Base-by-base conservation (phyloP, 352 stramenopile genomes). In the Albugo laibachii region DNA sequence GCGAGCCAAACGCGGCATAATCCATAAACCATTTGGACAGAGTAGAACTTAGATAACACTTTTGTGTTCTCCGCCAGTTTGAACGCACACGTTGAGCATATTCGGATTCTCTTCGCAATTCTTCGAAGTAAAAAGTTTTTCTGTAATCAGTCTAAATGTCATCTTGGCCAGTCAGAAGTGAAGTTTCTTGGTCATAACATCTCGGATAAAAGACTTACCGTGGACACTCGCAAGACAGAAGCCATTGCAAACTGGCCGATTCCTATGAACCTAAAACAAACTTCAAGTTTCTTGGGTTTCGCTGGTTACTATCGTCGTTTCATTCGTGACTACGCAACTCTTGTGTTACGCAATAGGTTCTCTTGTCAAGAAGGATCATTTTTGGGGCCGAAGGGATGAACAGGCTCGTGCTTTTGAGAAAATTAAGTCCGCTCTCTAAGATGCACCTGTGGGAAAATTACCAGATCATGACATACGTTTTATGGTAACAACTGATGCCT, bases 161-260 rank as follows among this genome's bases (percentile, higher is more conserved):
- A 38, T 0, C 60, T 69, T 45, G 58, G 45, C 20, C 31, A 46
- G 19, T 11, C 10, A 13, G 48, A 19, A 36, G 45, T 66, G 14
- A 45, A 49, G 18, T 65, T 69, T 36, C 40, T 63, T 13, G 58
- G 57, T 15, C 55, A 66, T 41, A 61, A 48, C 0, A 45, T 65
- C 20, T 57, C 52, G 1, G 38, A 11, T 13, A 15, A 50, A 38
- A 52, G 61, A 19, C 15, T 69, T 5, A 18, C 1, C 16, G 52
- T 56, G 2, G 40, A 55, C 16, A n/a, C 19, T 4, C 20, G 41
- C 4, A 63, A 64, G 37, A 54, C 20, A 24, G 38, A 24, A 24
- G 38, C 46, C 5, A 42, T 61, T 11, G 38, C 21, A 16, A 13
- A 47, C 1, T 64, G 53, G 53, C 36, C 39, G 18, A n/a, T 13